Base-by-base conservation (phyloP, 306 rosid genomes). In the Rosa chinensis region DNA sequence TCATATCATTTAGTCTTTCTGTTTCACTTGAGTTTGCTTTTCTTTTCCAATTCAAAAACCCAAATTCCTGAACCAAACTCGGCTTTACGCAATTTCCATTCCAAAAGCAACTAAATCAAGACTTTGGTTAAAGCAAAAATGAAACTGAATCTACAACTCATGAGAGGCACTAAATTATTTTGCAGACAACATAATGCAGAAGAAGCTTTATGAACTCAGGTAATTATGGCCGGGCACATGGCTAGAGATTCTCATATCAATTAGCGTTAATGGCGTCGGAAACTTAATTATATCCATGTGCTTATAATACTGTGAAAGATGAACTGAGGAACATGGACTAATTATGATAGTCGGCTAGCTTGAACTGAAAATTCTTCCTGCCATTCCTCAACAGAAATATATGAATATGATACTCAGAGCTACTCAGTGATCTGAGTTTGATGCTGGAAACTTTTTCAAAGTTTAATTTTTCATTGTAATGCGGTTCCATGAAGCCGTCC, bases 211-310 rank as follows among this genome's bases (percentile, higher is more conserved):
- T 76, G 56, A 76, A 82, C 79, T 77, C 25, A 50, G 53, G 85
- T 72, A 70, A 82, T 90, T 43, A 86, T 86, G 63, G 84, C 80
- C 39, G 32, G 77, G 87, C 92, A 85, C 95, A 82, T 89, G 92
- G 84, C 75, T 62, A 61, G 17, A 74, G 74, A 87, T 80, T 83
- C 80, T 70, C 48, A 40, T 79, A 49, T 48, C 44, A 77, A 42
- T 53, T 55, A 32, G 50, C 56, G 82, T 63, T 50, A 49, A 83
- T 74, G 81, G 80, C 83, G 70, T 70, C 66, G 58, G 84, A 66
- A 81, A 79, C 75, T 81, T 61, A 73, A 80, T 76, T 20, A 80
- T 75, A 71, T 47, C 52, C 23, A 12, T 23, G 11, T 44, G 66
- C 59, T 64, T 67, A 79, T 68, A 80, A 12, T 78, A 74, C 17